phyloP scores from a whole-genome alignment of 192 early-diverging fungal species.

The Phycomyces nitens region DNA sequence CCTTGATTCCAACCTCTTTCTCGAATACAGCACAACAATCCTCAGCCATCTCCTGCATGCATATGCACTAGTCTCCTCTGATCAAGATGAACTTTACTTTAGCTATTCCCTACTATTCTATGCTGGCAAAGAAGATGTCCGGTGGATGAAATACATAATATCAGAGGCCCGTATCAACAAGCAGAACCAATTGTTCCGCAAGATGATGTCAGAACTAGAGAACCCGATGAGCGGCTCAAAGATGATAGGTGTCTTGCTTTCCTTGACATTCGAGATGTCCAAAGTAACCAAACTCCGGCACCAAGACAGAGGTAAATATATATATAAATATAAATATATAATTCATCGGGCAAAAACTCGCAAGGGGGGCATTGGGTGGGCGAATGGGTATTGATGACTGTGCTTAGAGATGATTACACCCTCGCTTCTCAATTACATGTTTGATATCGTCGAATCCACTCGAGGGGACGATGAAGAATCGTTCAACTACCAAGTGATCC shows the following conservation, averaged over 20 bases:
- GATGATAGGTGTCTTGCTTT: constrained; percentile 43
- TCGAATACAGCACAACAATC: constrained; percentile 30
- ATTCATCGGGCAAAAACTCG: too few relatives aligned
- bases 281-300: constrained; percentile 47
- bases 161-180: background rate
- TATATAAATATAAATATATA: background rate
- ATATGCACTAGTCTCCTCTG: constrained; percentile 19
- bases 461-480: constrained; percentile 49
- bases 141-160: constrained; percentile 42
- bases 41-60: constrained; percentile 26
- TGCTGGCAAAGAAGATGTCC: constrained; percentile 44
- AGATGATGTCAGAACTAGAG: constrained; percentile 46
- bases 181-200: constrained; percentile 37
- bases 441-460: constrained; percentile 59
- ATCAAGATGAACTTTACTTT: constrained; percentile 39
- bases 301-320: constrained; percentile 47
- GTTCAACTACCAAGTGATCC: constrained; percentile 53
- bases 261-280: constrained; percentile 63
- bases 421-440: constrained; percentile 43
- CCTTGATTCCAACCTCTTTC: constrained; percentile 47
- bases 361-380: constrained; percentile 1
- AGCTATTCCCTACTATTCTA: constrained; percentile 43
- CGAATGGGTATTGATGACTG: background rate
- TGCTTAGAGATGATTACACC: constrained; percentile 45
- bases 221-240: constrained; percentile 29